These are phyloP conservation scores for Naganishia friedmannii DNA, from an alignment of 768 basidiomycete genomes.

Conservation along the genomic window DNA sequence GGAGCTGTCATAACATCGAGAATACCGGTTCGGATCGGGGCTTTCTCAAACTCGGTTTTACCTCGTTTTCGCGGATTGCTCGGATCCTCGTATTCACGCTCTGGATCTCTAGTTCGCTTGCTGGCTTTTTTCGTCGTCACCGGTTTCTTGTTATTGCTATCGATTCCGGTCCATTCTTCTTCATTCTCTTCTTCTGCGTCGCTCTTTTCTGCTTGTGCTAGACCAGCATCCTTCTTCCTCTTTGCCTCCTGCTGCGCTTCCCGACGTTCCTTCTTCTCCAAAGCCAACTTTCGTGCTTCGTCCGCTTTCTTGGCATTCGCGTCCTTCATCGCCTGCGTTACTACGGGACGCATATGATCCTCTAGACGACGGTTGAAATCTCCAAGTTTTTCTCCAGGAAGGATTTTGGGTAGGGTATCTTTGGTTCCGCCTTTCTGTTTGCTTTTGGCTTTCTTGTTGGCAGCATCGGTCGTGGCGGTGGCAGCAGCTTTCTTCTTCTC, in stretches of 20 bases:
- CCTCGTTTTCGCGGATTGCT: constrained; percentile 7
- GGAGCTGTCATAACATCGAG: constrained; percentile 50
- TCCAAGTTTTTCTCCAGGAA: constrained; percentile 43
- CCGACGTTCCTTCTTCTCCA: constrained; percentile 38
- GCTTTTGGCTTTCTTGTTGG: constrained; percentile 30
- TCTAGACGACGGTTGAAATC: constrained; percentile 50
- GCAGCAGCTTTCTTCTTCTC: constrained; percentile 30
- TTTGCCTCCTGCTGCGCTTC: constrained; percentile 33
- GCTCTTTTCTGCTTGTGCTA: constrained; percentile 24
- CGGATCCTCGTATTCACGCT: constrained; percentile 24
- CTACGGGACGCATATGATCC: constrained; percentile 41
- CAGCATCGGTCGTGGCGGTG: constrained; percentile 33
- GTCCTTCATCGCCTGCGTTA: constrained; percentile 45
- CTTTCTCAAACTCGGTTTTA: constrained; percentile 36
- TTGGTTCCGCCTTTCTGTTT: constrained; percentile 30
- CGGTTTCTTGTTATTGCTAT: neutral
- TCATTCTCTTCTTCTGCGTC: constrained; percentile 31
- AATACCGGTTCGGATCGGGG: constrained; percentile 34
- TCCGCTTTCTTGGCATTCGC: constrained; percentile 37
- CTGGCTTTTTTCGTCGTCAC: neutral
- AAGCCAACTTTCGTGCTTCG: constrained; percentile 31
- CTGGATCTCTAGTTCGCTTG: constrained; percentile 31
- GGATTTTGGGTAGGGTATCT: constrained; percentile 34
- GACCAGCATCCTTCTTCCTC: constrained; percentile 30
- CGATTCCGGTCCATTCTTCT: constrained; percentile 4